Base-by-base conservation (phyloP, 352 stramenopile species). In the Pythium pyrilobum region DNA sequence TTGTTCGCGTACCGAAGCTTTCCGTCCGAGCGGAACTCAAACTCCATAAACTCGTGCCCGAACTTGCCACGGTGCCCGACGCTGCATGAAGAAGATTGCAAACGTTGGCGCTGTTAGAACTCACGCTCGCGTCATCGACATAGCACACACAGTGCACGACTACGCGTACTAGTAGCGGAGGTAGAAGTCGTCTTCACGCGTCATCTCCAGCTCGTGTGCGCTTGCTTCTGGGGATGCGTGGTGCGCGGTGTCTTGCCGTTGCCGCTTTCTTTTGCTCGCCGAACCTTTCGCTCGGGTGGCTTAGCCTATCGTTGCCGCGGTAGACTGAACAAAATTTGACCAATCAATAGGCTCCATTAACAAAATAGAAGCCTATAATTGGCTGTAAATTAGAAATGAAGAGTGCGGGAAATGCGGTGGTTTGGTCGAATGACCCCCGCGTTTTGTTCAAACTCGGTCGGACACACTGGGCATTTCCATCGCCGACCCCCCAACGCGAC, bases 11-110 rank as follows among this genome's bases (percentile, higher is more conserved):
- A 99, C 32, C 93, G 83, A 25, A 99, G 75, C 60, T 89, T 95
- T 33, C 85, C 87, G 56, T 93, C 86, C 15, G 87, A 77, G 33
- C 74, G 83, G 46, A 98, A 95, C 67, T 98, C 94, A 61, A 99
- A 98, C 76, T 99, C 95, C 89, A 98, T 96, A 62, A 97, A 98
- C 68, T 98, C 94, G 67, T 98, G 92, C 18, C 95, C 96, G 69
- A 98, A 98, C 68, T 97, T 96, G 49, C 95, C 95, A 52, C 93
- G 86, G 66, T 98, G 96, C 9, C 96, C 96, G 21, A 98, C 92
- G 65, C 87, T 96, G 37, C 27, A 51, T 13, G 15, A 18, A 49
- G 18, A 49, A 20, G 21, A 42, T 23, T 21, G 11, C 37, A 10
- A 15, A 8, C 20, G 0, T n/a, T n/a, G n/a, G n/a, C n/a, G n/a